Conservation (phyloP, 768 basidiomycete species). For the Cyclocybe aegerita region DNA sequence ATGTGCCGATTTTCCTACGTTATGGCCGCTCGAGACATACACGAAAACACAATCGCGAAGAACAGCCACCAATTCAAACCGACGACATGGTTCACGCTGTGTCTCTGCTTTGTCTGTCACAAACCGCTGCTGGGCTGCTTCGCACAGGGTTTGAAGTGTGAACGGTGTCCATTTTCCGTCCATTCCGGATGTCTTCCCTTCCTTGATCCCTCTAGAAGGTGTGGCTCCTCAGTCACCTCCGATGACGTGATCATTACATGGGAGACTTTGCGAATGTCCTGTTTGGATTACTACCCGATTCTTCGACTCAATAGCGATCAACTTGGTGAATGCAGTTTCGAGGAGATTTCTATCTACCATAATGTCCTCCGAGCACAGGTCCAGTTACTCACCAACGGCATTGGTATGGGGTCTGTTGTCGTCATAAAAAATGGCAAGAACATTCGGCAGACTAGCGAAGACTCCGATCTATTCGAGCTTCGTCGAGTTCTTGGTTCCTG, state of each 20-base stretch:
- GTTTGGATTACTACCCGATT: constrained; percentile 49
- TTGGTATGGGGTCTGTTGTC: constrained; percentile 65
- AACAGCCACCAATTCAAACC: constrained; percentile 52
- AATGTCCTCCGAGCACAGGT: constrained; percentile 66
- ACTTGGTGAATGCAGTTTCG: constrained; percentile 50
- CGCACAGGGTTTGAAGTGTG: constrained; percentile 65
- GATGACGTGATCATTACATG: constrained; percentile 52
- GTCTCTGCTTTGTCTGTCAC: constrained; percentile 66
- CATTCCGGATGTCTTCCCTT: constrained; percentile 51
- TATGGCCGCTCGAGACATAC: constrained; percentile 18
- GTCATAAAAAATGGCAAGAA: constrained; percentile 37
- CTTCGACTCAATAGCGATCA: constrained; percentile 44
- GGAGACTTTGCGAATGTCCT: constrained; percentile 54
- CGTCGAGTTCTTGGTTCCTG: constrained; percentile 52
- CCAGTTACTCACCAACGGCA: constrained; percentile 64
- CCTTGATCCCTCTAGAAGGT: constrained; percentile 28
- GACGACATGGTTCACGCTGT: constrained; percentile 71
- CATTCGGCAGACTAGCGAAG: constrained; percentile 23
- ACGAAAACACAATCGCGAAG: constrained; percentile 12
- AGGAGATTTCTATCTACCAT: constrained; percentile 66
- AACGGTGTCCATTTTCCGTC: constrained; percentile 56
- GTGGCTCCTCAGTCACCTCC: constrained; percentile 42
- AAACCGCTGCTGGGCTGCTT: constrained; percentile 73
- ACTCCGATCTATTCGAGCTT: constrained; percentile 58
- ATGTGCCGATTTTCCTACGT: constrained; percentile 61